Evolutionary conservation across 2,329 filamentous ascomycete genomes (phyloP), one percentile per base, ranked within the genome.

Genomic region (Claviceps purpurea): DNA sequence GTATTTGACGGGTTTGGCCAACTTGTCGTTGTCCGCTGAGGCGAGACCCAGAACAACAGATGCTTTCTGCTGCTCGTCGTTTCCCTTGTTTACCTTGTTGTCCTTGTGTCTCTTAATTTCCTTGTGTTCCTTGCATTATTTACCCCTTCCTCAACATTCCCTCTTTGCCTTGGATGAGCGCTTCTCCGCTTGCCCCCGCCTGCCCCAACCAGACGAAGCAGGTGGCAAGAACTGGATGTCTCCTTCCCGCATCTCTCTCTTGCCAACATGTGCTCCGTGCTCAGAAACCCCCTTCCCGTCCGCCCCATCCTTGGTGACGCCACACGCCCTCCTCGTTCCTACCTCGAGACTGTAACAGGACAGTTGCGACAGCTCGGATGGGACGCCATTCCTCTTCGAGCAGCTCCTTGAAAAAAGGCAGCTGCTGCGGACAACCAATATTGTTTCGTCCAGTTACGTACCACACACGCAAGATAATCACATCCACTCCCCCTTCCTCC

Each of bases 291-390:
- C 41, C 20, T 20, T 11, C 18, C n/a, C 34, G 22, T 26, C 26
- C n/a, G 40, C n/a, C 41, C 49, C 49, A 24, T 24, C n/a, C 50
- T 20, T 51, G 46, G 41, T 30, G 46, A n/a, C 47, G 34, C 50
- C 53, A 50, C 47, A n/a, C 38, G 38, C 26, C 44, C 50, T 43
- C 51, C 44, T 50, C 65, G 65, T 69, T 68, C 67, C 65, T 65
- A 60, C 59, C 58, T 68, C 65, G 60, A 70, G 67, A 43, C 20
- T 7, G 22, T 18, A 22, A 3, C 41, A 24, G 24, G 24, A 5
- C 24, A 26, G 24, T 26, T 26, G 24, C 24, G 24, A 34, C 30
- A 34, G 30, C 30, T 11, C 10, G 30, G 38, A 69, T 67, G 69
- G 60, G 51, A 61, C 38, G 13, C 22, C 61, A 65, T 64, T 63